Evolutionary conservation across 345 rosid genomes (phyloP).

Genomic region (Microthlaspi erraticum): DNA sequence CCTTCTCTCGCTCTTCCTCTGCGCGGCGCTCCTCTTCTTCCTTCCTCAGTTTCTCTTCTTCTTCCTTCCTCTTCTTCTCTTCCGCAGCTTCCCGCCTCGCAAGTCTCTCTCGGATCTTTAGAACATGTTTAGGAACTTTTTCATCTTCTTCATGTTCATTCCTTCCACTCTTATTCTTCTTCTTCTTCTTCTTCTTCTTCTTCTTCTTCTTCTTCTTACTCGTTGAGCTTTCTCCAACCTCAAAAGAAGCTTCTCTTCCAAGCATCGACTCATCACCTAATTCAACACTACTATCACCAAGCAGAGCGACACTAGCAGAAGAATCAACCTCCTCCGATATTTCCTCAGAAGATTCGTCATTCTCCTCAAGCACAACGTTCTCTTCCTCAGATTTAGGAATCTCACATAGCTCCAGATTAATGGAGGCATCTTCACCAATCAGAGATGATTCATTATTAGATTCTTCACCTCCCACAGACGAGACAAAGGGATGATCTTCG

Average conservation of each 20-base stretch:
- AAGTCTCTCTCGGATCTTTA: conserved; percentile 93
- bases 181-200: conserved; percentile 70
- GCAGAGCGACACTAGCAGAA: conserved; percentile 54
- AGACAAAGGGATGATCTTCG: conserved; percentile 48
- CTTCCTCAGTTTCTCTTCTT: conserved; percentile 81
- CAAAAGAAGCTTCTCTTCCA: conserved; percentile 40
- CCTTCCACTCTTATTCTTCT: conserved; percentile 81
- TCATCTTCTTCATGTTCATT: conserved; percentile 91
- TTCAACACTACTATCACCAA: conserved; percentile 46
- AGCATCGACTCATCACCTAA: conserved; percentile 40
- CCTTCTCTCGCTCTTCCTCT: conserved; percentile 83
- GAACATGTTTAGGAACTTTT: conserved; percentile 83
- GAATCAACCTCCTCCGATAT: too few relatives aligned
- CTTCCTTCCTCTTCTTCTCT: conserved; percentile 78
- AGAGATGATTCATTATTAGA: conserved; percentile 51
- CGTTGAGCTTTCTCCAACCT: conserved; percentile 59
- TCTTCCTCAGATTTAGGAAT: conserved; percentile 55
- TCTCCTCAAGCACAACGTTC: conserved; percentile 38
- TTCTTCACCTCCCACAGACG: conserved; percentile 56
- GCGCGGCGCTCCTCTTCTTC: conserved; percentile 86
- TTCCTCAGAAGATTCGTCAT: conserved; percentile 49
- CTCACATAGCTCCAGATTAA: conserved; percentile 59
- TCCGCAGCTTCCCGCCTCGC: conserved; percentile 77
- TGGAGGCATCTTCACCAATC: conserved; percentile 55
- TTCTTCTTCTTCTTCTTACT: conserved; percentile 74